A percentile compares a stretch with the other conserved stretches of the same genome.
Evolutionary conservation across 1,139 yeast species (phyloP).

Genomic region (Maudiozyma humilis): DNA sequence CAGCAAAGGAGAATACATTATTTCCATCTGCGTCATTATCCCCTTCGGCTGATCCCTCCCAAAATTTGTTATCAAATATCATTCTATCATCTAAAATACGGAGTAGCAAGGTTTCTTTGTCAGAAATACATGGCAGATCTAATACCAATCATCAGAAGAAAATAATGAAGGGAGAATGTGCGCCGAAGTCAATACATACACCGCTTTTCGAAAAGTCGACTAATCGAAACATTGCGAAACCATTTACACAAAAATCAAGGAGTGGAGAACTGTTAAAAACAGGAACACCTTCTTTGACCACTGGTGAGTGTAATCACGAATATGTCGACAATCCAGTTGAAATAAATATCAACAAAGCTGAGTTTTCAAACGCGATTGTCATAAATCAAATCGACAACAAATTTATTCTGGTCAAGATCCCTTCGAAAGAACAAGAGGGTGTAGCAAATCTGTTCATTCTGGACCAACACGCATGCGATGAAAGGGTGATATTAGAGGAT

Average conservation of each 20-base stretch:
- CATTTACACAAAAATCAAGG: no score
- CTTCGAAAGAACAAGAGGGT: background rate
- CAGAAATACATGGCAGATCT: slow-evolving; percentile 3
- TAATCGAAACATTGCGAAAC: no score
- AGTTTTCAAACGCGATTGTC: slow-evolving; percentile 24
- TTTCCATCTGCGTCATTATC: background rate
- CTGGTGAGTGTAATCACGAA: background rate
- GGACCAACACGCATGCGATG: slow-evolving; percentile 81
- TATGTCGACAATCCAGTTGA: background rate
- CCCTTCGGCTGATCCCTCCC: background rate
- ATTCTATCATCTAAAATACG: slow-evolving; percentile 4
- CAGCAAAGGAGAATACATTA: background rate
- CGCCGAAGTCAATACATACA: no score
- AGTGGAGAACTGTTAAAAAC: no score
- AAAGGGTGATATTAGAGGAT: slow-evolving; percentile 50
- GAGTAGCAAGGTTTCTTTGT: background rate
- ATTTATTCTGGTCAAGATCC: slow-evolving; percentile 42
- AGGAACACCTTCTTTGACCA: background rate
- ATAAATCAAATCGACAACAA: slow-evolving; percentile 51
- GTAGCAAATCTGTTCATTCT: slow-evolving; percentile 34
- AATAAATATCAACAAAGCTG: slow-evolving; percentile 13
- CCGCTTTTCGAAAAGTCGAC: no score
- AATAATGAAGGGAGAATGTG: no score
- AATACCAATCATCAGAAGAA: background rate
- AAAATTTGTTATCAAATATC: background rate